These are phyloP conservation scores for Neurospora sublineolata DNA, from an alignment of 495 filamentous ascomycete species.

Conservation along the genomic window DNA sequence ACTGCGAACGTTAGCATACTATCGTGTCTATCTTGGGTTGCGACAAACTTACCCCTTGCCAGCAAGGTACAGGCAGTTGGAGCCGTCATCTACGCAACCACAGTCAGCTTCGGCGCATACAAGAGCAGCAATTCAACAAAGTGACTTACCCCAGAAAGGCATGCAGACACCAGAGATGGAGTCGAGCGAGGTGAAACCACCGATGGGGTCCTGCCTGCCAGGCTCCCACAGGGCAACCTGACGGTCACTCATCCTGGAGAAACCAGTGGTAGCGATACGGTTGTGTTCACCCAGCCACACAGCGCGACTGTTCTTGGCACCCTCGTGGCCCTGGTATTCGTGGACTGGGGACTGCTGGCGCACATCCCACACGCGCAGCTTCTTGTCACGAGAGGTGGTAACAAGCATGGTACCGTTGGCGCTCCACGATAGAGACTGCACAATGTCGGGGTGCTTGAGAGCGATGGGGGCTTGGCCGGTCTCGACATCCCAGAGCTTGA, in stretches of 20 bases:
- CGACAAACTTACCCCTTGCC: slow-evolving; percentile 74
- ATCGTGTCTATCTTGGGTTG: neutral
- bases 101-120: slow-evolving; percentile 18
- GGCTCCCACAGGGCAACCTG: slow-evolving; percentile 95
- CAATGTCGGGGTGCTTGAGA: slow-evolving; percentile 77
- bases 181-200: slow-evolving; percentile 77
- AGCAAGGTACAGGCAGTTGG: slow-evolving; percentile 83
- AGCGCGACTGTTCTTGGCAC: slow-evolving; percentile 90
- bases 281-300: slow-evolving; percentile 97
- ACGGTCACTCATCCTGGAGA: slow-evolving; percentile 95
- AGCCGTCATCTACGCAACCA: slow-evolving; percentile 56
- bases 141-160: slow-evolving; percentile 78
- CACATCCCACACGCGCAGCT: slow-evolving; percentile 92
- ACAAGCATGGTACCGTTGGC: slow-evolving; percentile 80
- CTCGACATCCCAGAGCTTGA: slow-evolving; percentile 93
- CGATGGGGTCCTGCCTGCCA: slow-evolving; percentile 71
- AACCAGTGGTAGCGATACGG: slow-evolving; percentile 88
- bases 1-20: slow-evolving; percentile 31
- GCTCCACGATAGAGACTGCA: slow-evolving; percentile 93
- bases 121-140: neutral
- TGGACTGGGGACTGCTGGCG: slow-evolving; percentile 81
- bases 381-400: slow-evolving; percentile 96
- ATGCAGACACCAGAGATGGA: slow-evolving; percentile 96
- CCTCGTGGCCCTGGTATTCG: slow-evolving; percentile 73
- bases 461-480: slow-evolving; percentile 60